A percentile compares a stretch with the other conserved stretches of the same genome.
phyloP scores from a whole-genome alignment of 768 basidiomycete species.

The Coprinellus micaceus region DNA sequence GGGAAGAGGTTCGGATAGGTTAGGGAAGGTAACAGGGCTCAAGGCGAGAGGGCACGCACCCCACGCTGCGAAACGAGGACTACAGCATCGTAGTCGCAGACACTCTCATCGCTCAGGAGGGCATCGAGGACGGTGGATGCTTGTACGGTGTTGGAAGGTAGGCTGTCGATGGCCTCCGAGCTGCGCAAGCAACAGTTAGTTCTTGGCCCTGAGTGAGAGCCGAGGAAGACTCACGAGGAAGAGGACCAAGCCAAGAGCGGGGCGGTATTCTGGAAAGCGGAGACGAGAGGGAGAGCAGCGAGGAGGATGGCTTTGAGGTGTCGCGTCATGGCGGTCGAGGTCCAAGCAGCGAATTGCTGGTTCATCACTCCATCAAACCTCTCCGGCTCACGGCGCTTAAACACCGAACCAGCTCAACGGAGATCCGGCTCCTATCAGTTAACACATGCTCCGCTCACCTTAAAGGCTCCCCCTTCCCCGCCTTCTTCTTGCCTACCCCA shows the following conservation, averaged over 20 bases:
- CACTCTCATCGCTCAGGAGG: constrained; percentile 39
- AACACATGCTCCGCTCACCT: constrained; percentile 19
- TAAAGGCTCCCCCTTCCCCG: background rate
- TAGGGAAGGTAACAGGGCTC: background rate
- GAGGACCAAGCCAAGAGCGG: constrained; percentile 76
- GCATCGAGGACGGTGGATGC: constrained; percentile 39
- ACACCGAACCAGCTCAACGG: constrained; percentile 13
- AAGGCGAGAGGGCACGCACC: constrained; percentile 38
- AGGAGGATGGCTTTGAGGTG: constrained; percentile 41
- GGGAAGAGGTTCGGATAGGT: background rate
- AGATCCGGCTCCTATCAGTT: no score
- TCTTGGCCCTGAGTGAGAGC: background rate
- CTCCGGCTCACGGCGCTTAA: no score
- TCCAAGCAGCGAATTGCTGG: constrained; percentile 5
- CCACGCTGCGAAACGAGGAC: constrained; percentile 70
- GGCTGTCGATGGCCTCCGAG: constrained; percentile 42
- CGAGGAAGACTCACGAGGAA: constrained; percentile 39
- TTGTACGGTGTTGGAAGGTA: constrained; percentile 31
- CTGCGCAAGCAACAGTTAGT: constrained; percentile 39
- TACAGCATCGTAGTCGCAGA: constrained; percentile 65
- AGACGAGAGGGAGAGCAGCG: constrained; percentile 41
- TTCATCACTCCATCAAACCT: no score
- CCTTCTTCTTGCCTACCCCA: constrained; percentile 4
- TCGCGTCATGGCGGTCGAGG: constrained; percentile 37
- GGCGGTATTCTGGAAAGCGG: constrained; percentile 58